These are phyloP conservation scores for Penicillium nucicola DNA, from an alignment of 495 filamentous ascomycete genomes.

Conservation along the genomic window DNA sequence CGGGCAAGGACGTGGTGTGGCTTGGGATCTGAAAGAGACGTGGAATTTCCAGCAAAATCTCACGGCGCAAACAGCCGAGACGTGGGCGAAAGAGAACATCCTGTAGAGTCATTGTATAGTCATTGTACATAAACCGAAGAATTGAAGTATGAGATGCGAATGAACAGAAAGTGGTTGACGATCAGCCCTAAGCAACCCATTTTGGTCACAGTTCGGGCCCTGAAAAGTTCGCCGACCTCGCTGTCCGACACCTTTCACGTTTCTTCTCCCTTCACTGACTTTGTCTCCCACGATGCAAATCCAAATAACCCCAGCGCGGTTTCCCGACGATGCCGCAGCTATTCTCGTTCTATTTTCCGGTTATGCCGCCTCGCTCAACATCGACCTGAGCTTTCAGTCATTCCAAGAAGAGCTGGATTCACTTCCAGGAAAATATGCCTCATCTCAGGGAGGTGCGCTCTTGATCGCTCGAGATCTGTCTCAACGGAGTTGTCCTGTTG, in stretches of 20 bases:
- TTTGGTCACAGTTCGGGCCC: too few species aligned
- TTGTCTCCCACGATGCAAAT: conserved; percentile 12
- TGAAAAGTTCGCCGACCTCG: background rate
- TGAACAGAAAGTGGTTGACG: too few species aligned
- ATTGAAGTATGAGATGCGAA: too few species aligned
- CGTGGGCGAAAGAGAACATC: conserved; percentile 26
- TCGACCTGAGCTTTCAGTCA: conserved; percentile 58
- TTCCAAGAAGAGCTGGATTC: conserved; percentile 49
- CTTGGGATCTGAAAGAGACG: conserved; percentile 52
- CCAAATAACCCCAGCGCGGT: conserved; percentile 26
- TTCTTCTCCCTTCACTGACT: background rate
- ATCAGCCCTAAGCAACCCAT: too few species aligned
- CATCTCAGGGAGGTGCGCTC: conserved; percentile 38
- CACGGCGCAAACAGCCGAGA: conserved; percentile 34
- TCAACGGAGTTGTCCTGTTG: background rate
- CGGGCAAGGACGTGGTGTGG: conserved; percentile 53
- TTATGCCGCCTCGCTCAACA: conserved; percentile 49
- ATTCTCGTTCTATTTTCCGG: conserved; percentile 44
- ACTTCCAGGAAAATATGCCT: conserved; percentile 53
- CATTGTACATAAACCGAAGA: too few species aligned
- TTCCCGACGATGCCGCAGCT: conserved; percentile 32
- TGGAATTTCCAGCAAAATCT: conserved; percentile 47
- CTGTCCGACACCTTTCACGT: too few species aligned
- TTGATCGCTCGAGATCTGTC: conserved; percentile 40
- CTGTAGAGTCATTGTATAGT: too few species aligned